Base-by-base conservation (phyloP, 345 rosid genomes). In the Draba incana region DNA sequence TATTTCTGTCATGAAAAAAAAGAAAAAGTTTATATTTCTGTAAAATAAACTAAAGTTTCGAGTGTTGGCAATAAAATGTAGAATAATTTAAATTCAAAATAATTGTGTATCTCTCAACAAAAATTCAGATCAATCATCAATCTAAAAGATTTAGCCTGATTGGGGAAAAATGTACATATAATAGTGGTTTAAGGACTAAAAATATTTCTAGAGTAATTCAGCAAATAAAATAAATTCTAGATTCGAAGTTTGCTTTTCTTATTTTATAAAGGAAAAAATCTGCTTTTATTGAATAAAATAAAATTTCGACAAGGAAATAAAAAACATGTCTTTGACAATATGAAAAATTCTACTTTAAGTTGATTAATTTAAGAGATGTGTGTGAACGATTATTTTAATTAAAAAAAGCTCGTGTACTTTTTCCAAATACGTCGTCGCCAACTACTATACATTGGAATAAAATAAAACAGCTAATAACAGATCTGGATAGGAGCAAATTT, bases 381-480 rank as follows among this genome's bases (percentile, higher is more conserved):
- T 55, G 45, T 38, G 50, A 45, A 37, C 25, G 10, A 51, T n/a
- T 61, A 9, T 33, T 51, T 9, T 16, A 16, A 14, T 3, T 3
- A 24, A 56, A 48, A 70, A 61, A 35, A 6, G 35, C 56, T 2
- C 9, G 77, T 49, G 47, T 73, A 33, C 52, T 8, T 52, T 37
- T 56, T 71, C 76, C 16, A 66, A 66, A 3, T 1, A 58, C 53
- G 60, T 74, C 13, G 77, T 73, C 41, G 60, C 66, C 71, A 57
- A 65, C 77, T 24, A 65, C 66, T 43, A 58, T 25, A 12, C 0
- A 61, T 8, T 43, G 2, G 37, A 37, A 59, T 33, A 3, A 60
- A 11, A 72, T 38, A 31, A 62, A 50, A 41, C 16, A 65, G 14
- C 69, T 11, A 27, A 48, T 11, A 27, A 48, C 13, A 48, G 4